These are phyloP conservation scores for Entomortierella parvispora DNA, from an alignment of 192 early-diverging fungal species.

Conservation along the genomic window DNA sequence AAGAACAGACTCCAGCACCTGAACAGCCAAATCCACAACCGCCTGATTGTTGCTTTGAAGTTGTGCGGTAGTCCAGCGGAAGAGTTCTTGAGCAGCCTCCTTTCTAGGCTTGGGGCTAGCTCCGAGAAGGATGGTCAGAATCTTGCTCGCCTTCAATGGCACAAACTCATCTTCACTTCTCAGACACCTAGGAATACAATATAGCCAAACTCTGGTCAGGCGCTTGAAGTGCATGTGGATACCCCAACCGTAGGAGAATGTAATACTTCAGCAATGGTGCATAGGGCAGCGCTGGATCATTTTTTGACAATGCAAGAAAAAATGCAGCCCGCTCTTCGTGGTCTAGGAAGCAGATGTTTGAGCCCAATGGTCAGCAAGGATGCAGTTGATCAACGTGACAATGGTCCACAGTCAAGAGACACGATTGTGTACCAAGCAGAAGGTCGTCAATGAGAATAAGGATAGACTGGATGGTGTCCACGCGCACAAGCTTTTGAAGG, in stretches of 20 bases:
- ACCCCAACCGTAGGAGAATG: background rate
- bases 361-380: background rate
- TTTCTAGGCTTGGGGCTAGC: conserved; percentile 52
- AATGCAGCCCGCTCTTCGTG: conserved; percentile 55
- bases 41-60: conserved; percentile 58
- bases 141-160: conserved; percentile 86
- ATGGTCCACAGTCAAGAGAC: background rate
- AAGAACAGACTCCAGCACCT: conserved; percentile 83
- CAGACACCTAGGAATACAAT: conserved; percentile 62
- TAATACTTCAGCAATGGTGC: conserved; percentile 61
- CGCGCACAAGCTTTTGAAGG: conserved; percentile 78
- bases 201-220: no score
- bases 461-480: conserved; percentile 92
- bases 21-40: conserved; percentile 86
- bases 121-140: conserved; percentile 72
- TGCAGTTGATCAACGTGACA: background rate
- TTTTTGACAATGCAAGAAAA: conserved; percentile 45
- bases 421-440: conserved; percentile 62
- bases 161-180: conserved; percentile 89
- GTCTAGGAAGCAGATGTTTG: conserved; percentile 22
- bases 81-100: conserved; percentile 67
- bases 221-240: background rate
- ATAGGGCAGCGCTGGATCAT: conserved; percentile 53
- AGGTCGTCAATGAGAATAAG: conserved; percentile 88
- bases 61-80: conserved; percentile 75